Evolutionary conservation across 192 early-diverging fungal genomes (phyloP).

Genomic region (Dissophora ornata): DNA sequence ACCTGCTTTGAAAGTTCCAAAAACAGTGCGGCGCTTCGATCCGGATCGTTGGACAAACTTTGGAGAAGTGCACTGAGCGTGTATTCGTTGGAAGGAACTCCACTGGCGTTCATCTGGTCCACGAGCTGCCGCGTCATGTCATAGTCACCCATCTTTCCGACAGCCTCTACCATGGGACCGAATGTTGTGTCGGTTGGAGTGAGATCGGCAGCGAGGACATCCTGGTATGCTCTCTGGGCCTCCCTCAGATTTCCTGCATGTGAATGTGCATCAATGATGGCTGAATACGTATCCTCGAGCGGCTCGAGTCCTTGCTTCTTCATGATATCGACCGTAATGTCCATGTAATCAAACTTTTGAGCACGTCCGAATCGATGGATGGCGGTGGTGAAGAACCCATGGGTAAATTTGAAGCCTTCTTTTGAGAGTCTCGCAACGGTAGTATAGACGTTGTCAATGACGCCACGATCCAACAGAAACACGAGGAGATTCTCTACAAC

Average conservation of each 20-base stretch:
- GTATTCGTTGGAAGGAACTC: conserved; percentile 34
- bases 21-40: conserved; percentile 15
- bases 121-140: conserved; percentile 50
- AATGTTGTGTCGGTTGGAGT: conserved; percentile 18
- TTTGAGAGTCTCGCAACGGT: conserved; percentile 9
- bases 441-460: conserved; percentile 22
- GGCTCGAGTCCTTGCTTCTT: conserved; percentile 43
- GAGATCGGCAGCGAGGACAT: conserved; percentile 27
- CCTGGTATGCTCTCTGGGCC: conserved; percentile 41
- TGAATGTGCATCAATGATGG: conserved; percentile 45
- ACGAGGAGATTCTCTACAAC: conserved; percentile 31
- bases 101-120: conserved; percentile 42
- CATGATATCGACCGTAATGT: conserved; percentile 33
- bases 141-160: conserved; percentile 49
- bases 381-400: conserved; percentile 27
- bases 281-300: conserved; percentile 29
- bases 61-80: conserved; percentile 47
- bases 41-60: conserved; percentile 23
- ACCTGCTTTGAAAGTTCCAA: conserved; percentile 45
- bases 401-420: conserved; percentile 26
- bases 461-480: conserved; percentile 31
- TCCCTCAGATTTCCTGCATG: conserved; percentile 47
- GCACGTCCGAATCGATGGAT: conserved; percentile 40
- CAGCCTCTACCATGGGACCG: conserved; percentile 49
- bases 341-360: conserved; percentile 44